A percentile compares a stretch with the other conserved stretches of the same genome.
These are phyloP conservation scores for Helminthosporium solani DNA, from an alignment of 2,329 filamentous ascomycete genomes.

Conservation along the genomic window DNA sequence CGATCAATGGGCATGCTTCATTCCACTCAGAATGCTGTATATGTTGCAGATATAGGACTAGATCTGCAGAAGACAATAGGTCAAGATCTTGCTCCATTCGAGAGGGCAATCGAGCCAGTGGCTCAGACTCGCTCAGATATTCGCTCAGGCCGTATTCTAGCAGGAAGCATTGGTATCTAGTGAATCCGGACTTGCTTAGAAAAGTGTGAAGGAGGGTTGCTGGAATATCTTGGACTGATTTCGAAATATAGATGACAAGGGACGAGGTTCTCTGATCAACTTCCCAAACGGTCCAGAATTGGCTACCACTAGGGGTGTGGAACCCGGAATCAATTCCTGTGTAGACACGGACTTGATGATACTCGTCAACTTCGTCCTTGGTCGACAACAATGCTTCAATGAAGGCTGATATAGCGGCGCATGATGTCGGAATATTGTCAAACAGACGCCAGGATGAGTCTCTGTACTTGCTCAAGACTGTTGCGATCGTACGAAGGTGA, in stretches of 20 bases:
- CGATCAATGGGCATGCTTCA: slow-evolving; percentile 31
- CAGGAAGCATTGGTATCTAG: slow-evolving; percentile 40
- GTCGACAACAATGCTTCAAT: slow-evolving; percentile 21
- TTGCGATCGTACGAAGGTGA: slow-evolving; percentile 24
- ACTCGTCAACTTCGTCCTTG: slow-evolving; percentile 31
- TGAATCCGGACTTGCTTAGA: slow-evolving; percentile 35
- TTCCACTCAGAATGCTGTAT: slow-evolving; percentile 36
- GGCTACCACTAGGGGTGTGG: slow-evolving; percentile 32
- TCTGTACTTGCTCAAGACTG: slow-evolving; percentile 17
- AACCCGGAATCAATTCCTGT: slow-evolving; percentile 42
- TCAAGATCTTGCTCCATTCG: slow-evolving; percentile 37
- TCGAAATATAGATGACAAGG: slow-evolving; percentile 38
- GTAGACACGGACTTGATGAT: slow-evolving; percentile 34
- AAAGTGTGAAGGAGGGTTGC: slow-evolving; percentile 36
- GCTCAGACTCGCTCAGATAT: slow-evolving; percentile 8
- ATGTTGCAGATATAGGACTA: slow-evolving; percentile 38
- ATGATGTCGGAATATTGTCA: slow-evolving; percentile 21
- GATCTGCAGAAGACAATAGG: slow-evolving; percentile 36
- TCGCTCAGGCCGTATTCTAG: slow-evolving; percentile 29
- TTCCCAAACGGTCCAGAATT: slow-evolving; percentile 42
- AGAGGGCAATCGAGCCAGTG: slow-evolving; percentile 21
- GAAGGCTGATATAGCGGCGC: slow-evolving; percentile 26
- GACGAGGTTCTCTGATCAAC: slow-evolving; percentile 28
- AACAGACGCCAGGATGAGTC: slow-evolving; percentile 15
- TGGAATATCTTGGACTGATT: slow-evolving; percentile 34